Base-by-base conservation (phyloP, 148 eudicot genomes). In the Cornus controversa region DNA sequence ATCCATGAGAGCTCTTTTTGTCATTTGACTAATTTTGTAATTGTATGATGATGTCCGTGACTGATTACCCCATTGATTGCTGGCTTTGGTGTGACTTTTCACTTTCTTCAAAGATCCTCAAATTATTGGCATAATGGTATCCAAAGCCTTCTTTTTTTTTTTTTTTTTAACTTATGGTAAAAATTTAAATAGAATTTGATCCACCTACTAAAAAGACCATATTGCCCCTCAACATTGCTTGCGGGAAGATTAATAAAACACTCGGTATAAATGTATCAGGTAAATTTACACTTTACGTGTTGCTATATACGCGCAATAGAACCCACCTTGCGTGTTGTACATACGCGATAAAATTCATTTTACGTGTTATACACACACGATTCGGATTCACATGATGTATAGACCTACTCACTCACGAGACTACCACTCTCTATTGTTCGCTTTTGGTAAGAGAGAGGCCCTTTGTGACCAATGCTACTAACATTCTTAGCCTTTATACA, bases 61-160 rank as follows among this genome's bases (percentile, higher is more conserved):
- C 70, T 76, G 34, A 23, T 75, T 47, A 13, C 37, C 27, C 67
- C 53, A 66, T 73, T 67, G 62, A 45, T 79, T 79, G 71, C 45
- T 66, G 78, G 62, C 4, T 23, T 72, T 57, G 24, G 25, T 74
- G 65, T 60, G 45, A 24, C 73, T 72, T 69, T 68, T 67, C 54
- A 24, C 66, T 69, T 74, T 42, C 10, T 71, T 24, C 74, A 71
- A 67, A 76, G 70, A 28, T 66, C 5, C 60, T 66, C 20, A 57
- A 58, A 67, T 66, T 72, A 72, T 79, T 79, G 71, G 18, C 18
- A 28, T 54, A 10, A 27, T 28, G 78, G 78, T n/a, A 80, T 75
- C 79, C 78, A 64, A 80, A 36, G 75, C 25, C 57, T 20, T 0
- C 22, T 31, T 40, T 40, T 36, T 36, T 14, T 25, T n/a, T n/a